phyloP scores from a whole-genome alignment of 1,284 basidiomycete species.

The Termitomyces sp. region DNA sequence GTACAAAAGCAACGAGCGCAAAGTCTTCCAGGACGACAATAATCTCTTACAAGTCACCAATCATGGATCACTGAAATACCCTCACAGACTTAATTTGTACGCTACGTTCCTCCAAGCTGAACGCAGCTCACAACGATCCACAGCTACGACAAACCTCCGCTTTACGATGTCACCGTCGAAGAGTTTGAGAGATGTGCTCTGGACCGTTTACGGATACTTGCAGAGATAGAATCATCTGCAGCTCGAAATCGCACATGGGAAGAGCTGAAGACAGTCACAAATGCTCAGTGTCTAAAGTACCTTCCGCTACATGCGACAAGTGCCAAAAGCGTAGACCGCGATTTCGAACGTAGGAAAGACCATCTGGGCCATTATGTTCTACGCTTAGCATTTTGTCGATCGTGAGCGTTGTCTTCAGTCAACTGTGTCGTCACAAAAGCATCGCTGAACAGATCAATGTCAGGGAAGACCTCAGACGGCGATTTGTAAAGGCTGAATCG shows the following conservation, averaged over 20 bases:
- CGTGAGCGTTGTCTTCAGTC: constrained; percentile 51
- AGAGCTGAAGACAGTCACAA: constrained; percentile 66
- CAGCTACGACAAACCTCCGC: constrained; percentile 86
- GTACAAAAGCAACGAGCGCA: constrained; percentile 17
- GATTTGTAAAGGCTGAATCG: constrained; percentile 89
- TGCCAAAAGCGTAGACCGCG: constrained; percentile 41
- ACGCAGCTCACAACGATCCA: background rate
- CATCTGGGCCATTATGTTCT: constrained; percentile 95
- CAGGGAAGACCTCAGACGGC: constrained; percentile 86
- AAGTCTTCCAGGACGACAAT: constrained; percentile 14
- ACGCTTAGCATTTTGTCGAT: constrained; percentile 91
- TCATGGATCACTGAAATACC: constrained; percentile 16
- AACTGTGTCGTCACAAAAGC: background rate
- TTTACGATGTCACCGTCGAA: constrained; percentile 90
- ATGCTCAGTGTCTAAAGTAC: constrained; percentile 61
- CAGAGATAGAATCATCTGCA: constrained; percentile 91
- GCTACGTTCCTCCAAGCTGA: background rate
- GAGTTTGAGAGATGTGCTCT: constrained; percentile 94
- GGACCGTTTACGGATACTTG: constrained; percentile 83
- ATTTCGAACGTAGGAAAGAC: constrained; percentile 77
- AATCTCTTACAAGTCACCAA: constrained; percentile 14
- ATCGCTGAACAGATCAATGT: constrained; percentile 2
- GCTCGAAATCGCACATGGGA: constrained; percentile 80
- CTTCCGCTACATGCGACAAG: constrained; percentile 67
- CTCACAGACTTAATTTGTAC: constrained; percentile 20